Evolutionary conservation across 257 asterid genomes (phyloP).

Genomic region (Lycium ferocissimum): DNA sequence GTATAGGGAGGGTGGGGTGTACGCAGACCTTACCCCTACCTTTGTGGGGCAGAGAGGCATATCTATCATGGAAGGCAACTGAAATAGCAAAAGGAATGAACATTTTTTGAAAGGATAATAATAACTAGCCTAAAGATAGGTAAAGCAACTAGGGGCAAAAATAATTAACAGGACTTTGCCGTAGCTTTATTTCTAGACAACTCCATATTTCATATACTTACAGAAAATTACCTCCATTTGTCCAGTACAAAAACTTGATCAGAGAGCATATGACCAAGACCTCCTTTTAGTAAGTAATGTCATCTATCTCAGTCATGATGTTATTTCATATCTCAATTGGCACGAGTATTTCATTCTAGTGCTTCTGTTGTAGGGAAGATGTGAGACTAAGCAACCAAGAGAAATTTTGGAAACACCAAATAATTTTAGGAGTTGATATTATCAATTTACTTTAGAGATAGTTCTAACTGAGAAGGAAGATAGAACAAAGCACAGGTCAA

Average conservation of each 20-base stretch:
- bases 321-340: conserved; percentile 16
- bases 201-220: background rate
- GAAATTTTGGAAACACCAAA: background rate
- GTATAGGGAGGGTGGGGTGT: too few relatives aligned
- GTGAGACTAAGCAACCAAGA: background rate
- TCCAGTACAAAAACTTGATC: background rate
- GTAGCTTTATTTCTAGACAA: background rate
- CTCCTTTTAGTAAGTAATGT: conserved; percentile 9
- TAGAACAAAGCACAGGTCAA: conserved; percentile 9
- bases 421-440: background rate
- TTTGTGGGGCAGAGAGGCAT: background rate
- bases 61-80: conserved; percentile 8
- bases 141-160: conserved; percentile 15
- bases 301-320: background rate
- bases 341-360: background rate
- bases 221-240: background rate
- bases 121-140: conserved; percentile 11
- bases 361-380: background rate
- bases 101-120: background rate
- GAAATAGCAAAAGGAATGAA: background rate
- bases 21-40: too few relatives aligned
- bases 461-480: conserved; percentile 8
- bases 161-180: background rate
- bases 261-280: background rate
- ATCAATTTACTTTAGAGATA: background rate